phyloP scores from a whole-genome alignment of 2,329 filamentous ascomycete species.

The Paradendryphiella salina region DNA sequence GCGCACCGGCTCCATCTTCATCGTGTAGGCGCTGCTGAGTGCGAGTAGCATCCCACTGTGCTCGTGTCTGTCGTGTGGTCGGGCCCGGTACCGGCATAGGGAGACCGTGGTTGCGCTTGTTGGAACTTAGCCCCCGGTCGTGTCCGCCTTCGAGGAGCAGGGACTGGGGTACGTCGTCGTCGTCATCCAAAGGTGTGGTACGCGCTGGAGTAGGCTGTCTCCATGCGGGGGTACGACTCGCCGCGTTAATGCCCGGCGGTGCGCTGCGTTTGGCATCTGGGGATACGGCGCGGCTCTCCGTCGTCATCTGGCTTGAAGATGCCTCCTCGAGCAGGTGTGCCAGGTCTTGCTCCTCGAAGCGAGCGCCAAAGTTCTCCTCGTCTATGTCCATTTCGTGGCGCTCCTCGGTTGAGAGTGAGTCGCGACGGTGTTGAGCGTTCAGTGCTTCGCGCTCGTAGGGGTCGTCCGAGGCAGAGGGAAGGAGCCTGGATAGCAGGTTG shows the following conservation, averaged over 20 bases:
- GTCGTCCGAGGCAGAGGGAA: conserved; percentile 54
- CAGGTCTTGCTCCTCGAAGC: conserved; percentile 61
- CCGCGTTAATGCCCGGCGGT: conserved; percentile 31
- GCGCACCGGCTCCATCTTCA: conserved; percentile 24
- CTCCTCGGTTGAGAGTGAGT: conserved; percentile 45
- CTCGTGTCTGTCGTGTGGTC: conserved; percentile 49
- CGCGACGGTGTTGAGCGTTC: conserved; percentile 24
- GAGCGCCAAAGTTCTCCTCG: conserved; percentile 54
- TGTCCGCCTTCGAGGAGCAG: conserved; percentile 60
- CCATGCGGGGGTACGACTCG: conserved; percentile 45
- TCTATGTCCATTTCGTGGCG: conserved; percentile 54
- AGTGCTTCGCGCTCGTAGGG: conserved; percentile 50
- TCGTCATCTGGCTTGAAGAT: conserved; percentile 53
- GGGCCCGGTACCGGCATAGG: conserved; percentile 51
- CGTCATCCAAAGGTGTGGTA: conserved; percentile 50
- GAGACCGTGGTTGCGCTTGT: conserved; percentile 34
- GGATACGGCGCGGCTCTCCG: conserved; percentile 48
- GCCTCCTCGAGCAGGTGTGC: conserved; percentile 60
- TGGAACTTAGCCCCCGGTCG: conserved; percentile 35
- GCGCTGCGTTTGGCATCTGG: conserved; percentile 37
- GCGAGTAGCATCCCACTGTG: conserved; percentile 57
- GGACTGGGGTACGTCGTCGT: conserved; percentile 61
- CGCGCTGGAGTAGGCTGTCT: conserved; percentile 36
- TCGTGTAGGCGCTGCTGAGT: conserved; percentile 52
- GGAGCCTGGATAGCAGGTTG: conserved; percentile 57